Evolutionary conservation across 345 rosid genomes (phyloP).

Genomic region (Diplotaxis tenuifolia): DNA sequence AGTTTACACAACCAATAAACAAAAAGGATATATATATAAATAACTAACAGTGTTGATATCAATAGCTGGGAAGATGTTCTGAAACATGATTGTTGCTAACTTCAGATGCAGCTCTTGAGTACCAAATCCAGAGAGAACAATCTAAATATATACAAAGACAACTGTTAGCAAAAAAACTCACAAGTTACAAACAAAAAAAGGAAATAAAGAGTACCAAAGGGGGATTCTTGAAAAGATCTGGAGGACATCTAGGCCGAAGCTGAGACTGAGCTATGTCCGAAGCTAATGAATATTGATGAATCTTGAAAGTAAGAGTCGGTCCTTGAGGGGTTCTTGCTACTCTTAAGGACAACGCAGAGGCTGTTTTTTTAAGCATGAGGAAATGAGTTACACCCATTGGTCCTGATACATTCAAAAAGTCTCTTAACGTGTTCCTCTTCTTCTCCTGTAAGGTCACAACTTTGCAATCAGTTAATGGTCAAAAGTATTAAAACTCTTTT

Average conservation of each 20-base stretch:
- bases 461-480: not conserved
- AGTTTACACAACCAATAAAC: not conserved
- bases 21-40: slow-evolving; percentile 12
- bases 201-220: slow-evolving; percentile 63
- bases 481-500: not conserved
- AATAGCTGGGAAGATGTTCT: slow-evolving; percentile 92
- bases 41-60: slow-evolving; percentile 85
- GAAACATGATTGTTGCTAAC: slow-evolving; percentile 85
- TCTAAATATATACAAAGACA: slow-evolving; percentile 46
- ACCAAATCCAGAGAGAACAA: slow-evolving; percentile 94
- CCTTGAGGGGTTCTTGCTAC: slow-evolving; percentile 98
- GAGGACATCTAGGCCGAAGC: slow-evolving; percentile 83
- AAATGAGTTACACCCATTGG: slow-evolving; percentile 98
- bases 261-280: slow-evolving; percentile 83
- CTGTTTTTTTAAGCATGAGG: slow-evolving; percentile 78
- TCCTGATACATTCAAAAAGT: slow-evolving; percentile 87
- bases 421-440: slow-evolving; percentile 75
- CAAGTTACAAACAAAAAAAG: not conserved
- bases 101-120: slow-evolving; percentile 80
- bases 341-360: slow-evolving; percentile 58
- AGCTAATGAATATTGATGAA: slow-evolving; percentile 72
- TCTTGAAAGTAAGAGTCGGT: slow-evolving; percentile 82
- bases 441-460: slow-evolving; percentile 60
- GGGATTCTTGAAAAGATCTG: slow-evolving; percentile 78
- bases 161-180: not conserved